Base-by-base conservation (phyloP, 495 filamentous ascomycete species). In the Penicillium turbatum region DNA sequence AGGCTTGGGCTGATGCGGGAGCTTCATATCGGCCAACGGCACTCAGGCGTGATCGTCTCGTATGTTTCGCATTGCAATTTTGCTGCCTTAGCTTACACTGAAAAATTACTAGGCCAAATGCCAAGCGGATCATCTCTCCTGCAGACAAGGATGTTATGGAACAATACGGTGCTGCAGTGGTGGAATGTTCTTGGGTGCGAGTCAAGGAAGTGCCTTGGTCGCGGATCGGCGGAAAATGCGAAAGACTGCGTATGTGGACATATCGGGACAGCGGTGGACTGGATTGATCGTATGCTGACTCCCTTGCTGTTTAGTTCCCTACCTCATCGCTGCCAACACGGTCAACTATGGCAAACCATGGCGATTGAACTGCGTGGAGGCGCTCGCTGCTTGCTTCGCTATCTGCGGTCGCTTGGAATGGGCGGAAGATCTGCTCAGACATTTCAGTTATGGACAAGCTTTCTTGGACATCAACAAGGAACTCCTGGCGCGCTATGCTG, bases 291-390 rank as follows among this genome's bases (percentile, higher is more conserved):
- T 29, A 53, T 6, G 36, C 35, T 54, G 24, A 55, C 64, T 45
- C 30, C 13, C 7, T 17, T 21, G 17, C 0, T 15, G 1, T 26
- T 16, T 51, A 75, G 79, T 98, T 21, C 93, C 93, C 0, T 98
- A 98, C 66, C 83, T 98, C 11, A 89, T 98, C 47, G 93, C 93
- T 15, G 95, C 93, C 38, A 98, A 98, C 65, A 86, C 87, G 2
- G 93, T 96, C 64, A 98, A 98, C 73, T 98, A 97, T 72, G 93
- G 93, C 12, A 87, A 89, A 61, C 93, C 93, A 15, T 93, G 89
- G 87, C 78, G 90, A 48, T 69, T 98, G 36, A 98, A 98, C 70
- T 98, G 93, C 59, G 93, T 87, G 39, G 93, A 98, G 72, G 93
- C 93, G 5, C 74, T 98, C 40, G 95, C 92, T 6, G 93, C 93